These are phyloP conservation scores for Phytopythium boreale DNA, from an alignment of 352 stramenopile species.

Conservation along the genomic window DNA sequence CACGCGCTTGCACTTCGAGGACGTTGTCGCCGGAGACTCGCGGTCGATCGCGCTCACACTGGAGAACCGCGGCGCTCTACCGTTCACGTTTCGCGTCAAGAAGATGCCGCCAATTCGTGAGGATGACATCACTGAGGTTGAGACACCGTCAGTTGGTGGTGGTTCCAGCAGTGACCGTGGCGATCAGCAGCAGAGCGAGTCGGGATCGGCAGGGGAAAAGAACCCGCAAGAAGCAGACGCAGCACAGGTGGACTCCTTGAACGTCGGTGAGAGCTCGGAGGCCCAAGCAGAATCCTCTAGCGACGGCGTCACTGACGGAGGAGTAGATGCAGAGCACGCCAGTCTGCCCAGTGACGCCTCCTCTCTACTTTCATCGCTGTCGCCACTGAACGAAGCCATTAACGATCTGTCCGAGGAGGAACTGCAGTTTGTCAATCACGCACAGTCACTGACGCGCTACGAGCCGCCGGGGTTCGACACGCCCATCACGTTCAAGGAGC, in stretches of 20 bases:
- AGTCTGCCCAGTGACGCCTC: neutral
- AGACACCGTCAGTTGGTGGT: neutral
- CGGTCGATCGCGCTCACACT: conserved; percentile 48
- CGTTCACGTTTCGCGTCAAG: conserved; percentile 41
- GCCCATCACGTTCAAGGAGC: conserved; percentile 33
- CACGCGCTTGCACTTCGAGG: conserved; percentile 45
- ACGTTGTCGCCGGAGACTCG: conserved; percentile 81
- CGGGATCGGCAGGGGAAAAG: neutral
- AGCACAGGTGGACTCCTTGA: neutral
- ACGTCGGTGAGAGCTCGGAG: neutral
- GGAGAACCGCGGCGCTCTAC: conserved; percentile 71
- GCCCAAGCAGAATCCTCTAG: neutral
- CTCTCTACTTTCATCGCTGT: neutral
- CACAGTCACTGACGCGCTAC: conserved; percentile 27
- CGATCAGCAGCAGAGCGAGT: neutral
- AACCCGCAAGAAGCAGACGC: neutral
- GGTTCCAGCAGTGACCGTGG: neutral
- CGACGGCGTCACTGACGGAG: neutral
- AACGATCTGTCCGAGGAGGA: conserved; percentile 30
- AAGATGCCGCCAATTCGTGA: neutral
- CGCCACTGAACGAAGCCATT: neutral
- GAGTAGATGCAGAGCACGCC: neutral
- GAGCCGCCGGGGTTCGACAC: conserved; percentile 38
- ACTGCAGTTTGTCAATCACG: conserved; percentile 22
- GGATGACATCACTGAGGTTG: neutral